Evolutionary conservation across 2,329 filamentous ascomycete species (phyloP).

Genomic region (Nemania serpens): DNA sequence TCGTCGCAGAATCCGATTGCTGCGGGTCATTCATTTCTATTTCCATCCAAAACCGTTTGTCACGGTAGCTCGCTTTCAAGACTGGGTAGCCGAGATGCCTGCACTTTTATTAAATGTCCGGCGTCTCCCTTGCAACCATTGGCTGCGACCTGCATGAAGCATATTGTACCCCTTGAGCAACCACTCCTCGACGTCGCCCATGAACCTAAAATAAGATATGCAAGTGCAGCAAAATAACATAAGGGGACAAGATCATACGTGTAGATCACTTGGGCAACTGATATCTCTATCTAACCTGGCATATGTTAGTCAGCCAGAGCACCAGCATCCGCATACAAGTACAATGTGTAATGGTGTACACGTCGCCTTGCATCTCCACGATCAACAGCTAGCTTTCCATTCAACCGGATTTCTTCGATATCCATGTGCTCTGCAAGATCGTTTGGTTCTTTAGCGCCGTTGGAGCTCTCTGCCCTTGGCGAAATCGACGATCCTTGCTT

Average conservation of each 20-base stretch:
- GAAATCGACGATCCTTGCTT: no score
- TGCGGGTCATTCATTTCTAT: constrained; percentile 13
- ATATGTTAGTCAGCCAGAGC: background rate
- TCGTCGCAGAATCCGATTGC: constrained; percentile 21
- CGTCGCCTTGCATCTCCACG: background rate
- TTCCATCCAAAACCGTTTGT: background rate
- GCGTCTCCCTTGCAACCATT: background rate
- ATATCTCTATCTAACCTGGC: no score
- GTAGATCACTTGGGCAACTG: no score
- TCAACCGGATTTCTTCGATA: constrained; percentile 3
- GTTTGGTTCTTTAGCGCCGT: no score
- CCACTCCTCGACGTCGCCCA: constrained; percentile 1
- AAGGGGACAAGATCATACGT: no score
- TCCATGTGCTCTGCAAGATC: no score
- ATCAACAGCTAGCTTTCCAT: constrained; percentile 5
- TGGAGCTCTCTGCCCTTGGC: no score
- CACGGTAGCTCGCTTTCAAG: background rate
- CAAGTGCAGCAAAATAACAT: no score
- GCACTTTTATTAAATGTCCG: no score
- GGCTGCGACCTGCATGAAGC: background rate
- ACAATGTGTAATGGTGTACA: constrained; percentile 2
- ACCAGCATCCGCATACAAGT: constrained; percentile 4
- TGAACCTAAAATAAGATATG: background rate
- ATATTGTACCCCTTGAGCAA: background rate
- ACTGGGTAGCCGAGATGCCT: background rate